Evolutionary conservation across 352 stramenopile species (phyloP).

Genomic region (Aphanomyces euteiches): DNA sequence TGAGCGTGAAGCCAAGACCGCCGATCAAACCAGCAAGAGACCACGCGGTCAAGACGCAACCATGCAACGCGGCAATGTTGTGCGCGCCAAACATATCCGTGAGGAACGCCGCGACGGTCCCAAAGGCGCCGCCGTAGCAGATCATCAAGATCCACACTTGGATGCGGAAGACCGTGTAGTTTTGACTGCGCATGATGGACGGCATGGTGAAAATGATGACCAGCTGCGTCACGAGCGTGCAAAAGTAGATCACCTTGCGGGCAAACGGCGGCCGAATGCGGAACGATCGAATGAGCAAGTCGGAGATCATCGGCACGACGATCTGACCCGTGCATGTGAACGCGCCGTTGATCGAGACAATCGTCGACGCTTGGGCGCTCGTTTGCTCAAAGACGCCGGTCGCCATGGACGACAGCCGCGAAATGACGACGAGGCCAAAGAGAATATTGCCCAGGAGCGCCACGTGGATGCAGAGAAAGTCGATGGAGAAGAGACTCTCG

Average conservation of each 20-base stretch:
- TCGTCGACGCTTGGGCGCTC: conserved; percentile 35
- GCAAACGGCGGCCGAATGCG: conserved; percentile 45
- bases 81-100: conserved; percentile 36
- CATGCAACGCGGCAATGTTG: conserved; percentile 78
- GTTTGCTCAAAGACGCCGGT: conserved; percentile 46
- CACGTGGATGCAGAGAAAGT: conserved; percentile 60
- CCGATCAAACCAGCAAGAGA: conserved; percentile 69
- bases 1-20: conserved; percentile 65
- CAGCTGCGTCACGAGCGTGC: conserved; percentile 51
- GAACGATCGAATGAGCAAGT: conserved; percentile 42
- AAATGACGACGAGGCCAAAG: conserved; percentile 58
- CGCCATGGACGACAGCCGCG: conserved; percentile 52
- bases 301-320: conserved; percentile 44
- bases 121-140: conserved; percentile 41
- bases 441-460: conserved; percentile 60
- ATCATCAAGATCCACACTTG: conserved; percentile 67
- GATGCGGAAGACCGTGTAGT: conserved; percentile 51
- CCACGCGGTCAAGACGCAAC: conserved; percentile 67
- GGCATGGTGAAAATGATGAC: conserved; percentile 61
- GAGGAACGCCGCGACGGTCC: conserved; percentile 32
- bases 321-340: conserved; percentile 56
- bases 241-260: conserved; percentile 54
- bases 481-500: conserved; percentile 32
- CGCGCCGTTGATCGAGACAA: conserved; percentile 54
- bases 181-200: conserved; percentile 48